Conservation (phyloP, 805 yeast species). For the Nakazawaea laoshanensis region DNA sequence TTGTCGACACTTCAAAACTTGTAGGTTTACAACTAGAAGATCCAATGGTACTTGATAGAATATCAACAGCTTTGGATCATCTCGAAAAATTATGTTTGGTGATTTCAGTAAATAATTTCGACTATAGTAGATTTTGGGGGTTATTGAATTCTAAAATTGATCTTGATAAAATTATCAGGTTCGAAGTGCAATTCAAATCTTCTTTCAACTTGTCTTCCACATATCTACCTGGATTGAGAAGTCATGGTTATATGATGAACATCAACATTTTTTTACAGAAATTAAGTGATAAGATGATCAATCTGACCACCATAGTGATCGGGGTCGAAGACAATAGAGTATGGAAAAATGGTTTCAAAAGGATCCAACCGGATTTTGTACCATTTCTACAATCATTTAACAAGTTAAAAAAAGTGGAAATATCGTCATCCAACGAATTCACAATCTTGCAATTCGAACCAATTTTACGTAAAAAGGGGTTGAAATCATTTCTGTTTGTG, state of each 20-base stretch:
- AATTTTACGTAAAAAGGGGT: background rate
- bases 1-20: too few relatives aligned
- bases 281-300: background rate
- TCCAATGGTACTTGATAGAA: too few relatives aligned
- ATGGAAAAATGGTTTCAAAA: constrained; percentile 1
- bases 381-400: background rate
- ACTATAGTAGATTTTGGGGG: background rate
- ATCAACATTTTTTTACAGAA: background rate
- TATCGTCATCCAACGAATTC: constrained; percentile 6
- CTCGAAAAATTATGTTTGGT: too few relatives aligned
- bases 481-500: constrained; percentile 2
- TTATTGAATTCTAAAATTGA: background rate
- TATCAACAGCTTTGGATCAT: too few relatives aligned
- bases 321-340: constrained; percentile 2
- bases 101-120: too few relatives aligned
- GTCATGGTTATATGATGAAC: too few relatives aligned
- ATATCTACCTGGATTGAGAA: too few relatives aligned
- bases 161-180: background rate
- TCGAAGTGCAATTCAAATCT: constrained; percentile 1
- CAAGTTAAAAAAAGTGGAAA: background rate
- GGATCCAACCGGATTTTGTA: constrained; percentile 6
- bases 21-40: too few relatives aligned
- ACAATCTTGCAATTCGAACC: constrained; percentile 2
- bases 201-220: constrained; percentile 3
- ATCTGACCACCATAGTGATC: background rate